Evolutionary conservation across 148 eudicot genomes (phyloP).

Genomic region (Vaccinium darrowii): DNA sequence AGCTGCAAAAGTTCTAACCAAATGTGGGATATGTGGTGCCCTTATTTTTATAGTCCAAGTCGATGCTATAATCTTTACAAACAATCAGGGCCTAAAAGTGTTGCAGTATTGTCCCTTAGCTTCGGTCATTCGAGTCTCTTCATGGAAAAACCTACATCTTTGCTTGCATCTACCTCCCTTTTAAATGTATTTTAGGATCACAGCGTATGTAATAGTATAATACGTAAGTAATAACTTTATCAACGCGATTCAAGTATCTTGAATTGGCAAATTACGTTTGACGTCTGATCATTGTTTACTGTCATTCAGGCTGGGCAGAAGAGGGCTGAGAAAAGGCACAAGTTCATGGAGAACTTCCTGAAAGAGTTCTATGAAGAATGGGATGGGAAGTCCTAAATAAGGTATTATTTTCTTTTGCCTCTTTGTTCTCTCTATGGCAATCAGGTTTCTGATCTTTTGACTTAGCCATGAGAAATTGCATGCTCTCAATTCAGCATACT

Average conservation of each 20-base stretch:
- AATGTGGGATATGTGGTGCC: background rate
- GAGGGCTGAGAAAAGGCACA: slow-evolving; percentile 88
- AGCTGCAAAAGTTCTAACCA: background rate
- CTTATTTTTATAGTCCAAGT: background rate
- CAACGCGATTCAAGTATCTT: background rate
- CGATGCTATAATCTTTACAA: background rate
- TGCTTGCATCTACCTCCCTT: background rate
- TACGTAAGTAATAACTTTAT: background rate
- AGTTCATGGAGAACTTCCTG: slow-evolving; percentile 87
- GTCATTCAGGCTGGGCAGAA: slow-evolving; percentile 68
- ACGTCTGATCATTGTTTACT: background rate
- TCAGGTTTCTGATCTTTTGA: background rate
- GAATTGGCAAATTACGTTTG: background rate
- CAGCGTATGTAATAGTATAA: background rate
- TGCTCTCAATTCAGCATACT: background rate
- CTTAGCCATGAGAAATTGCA: background rate
- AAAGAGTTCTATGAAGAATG: slow-evolving; percentile 85
- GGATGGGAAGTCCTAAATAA: slow-evolving; percentile 67
- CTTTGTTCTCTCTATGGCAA: background rate
- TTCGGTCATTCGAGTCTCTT: background rate
- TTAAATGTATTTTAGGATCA: background rate
- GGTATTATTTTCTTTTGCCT: background rate
- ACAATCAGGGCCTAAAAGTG: background rate
- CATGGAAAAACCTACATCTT: background rate
- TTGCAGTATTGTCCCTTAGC: background rate